A percentile compares a stretch with the other conserved stretches of the same genome.
Evolutionary conservation across 768 basidiomycete species (phyloP).

Genomic region (Cystobasidium ongulense): DNA sequence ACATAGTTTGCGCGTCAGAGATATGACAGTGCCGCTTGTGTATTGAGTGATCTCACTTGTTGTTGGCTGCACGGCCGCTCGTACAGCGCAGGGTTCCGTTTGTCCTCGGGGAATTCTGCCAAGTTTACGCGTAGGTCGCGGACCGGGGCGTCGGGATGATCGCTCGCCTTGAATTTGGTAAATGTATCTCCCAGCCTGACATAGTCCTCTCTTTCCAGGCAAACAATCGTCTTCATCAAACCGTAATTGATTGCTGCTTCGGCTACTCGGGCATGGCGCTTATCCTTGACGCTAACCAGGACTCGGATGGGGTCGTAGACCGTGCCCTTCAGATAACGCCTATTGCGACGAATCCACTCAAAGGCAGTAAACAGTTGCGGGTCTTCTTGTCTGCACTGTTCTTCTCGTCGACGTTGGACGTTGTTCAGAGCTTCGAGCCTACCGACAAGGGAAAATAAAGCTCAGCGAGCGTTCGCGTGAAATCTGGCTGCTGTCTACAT

Average conservation of each 20-base stretch:
- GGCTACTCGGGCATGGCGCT: conserved; percentile 57
- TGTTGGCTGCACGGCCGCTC: conserved; percentile 43
- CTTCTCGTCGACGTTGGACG: neutral
- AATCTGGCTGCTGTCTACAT: neutral
- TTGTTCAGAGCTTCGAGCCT: conserved; percentile 11
- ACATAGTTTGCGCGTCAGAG: neutral
- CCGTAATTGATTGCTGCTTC: conserved; percentile 60
- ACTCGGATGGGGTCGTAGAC: conserved; percentile 81
- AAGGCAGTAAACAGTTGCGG: conserved; percentile 58
- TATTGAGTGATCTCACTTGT: too few species aligned
- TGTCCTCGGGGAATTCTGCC: neutral
- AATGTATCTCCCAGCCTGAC: conserved; percentile 56
- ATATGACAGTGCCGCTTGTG: too few species aligned
- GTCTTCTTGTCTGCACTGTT: conserved; percentile 46
- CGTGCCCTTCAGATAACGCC: conserved; percentile 61
- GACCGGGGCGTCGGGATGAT: conserved; percentile 45
- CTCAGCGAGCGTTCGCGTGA: neutral
- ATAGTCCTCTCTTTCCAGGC: conserved; percentile 74
- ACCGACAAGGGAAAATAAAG: neutral
- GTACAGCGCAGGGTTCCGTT: neutral
- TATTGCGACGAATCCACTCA: conserved; percentile 63
- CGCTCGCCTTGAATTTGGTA: conserved; percentile 34
- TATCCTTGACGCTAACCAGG: conserved; percentile 61
- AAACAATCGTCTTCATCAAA: conserved; percentile 73
- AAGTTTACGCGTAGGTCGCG: conserved; percentile 36